Base-by-base conservation (phyloP, 2,329 filamentous ascomycete genomes). In the Davidsoniella eucalypti region DNA sequence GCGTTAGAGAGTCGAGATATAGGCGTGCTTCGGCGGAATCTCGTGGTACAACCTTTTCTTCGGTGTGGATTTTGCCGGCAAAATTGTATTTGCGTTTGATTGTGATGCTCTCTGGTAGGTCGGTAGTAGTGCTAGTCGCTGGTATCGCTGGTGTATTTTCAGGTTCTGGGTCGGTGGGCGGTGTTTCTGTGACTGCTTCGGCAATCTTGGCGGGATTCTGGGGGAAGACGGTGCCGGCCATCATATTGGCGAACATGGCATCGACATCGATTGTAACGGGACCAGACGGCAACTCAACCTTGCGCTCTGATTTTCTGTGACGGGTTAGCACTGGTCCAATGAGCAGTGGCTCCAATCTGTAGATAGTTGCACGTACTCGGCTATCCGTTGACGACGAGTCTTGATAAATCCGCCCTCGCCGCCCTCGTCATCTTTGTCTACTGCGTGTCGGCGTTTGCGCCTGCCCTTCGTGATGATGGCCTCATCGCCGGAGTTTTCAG, bases 81-180 rank as follows among this genome's bases (percentile, higher is more conserved):
- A 87, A 87, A 57, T 81, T 82, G 64, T 84, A 86, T 12, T 76
- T 80, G 26, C 80, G 77, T 57, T 79, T 82, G 54, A 87, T 81
- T 54, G 72, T 73, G 57, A 86, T 69, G 65, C 69, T 70, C 4
- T 65, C 61, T 2, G 64, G 56, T 4, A 61, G 44, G 1, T 63
- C 61, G 23, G 23, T 18, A 4, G 14, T 12, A 9, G 29, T 18
- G 29, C 12, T 33, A 12, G 29, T 33, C 21, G 26, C 17, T 2
- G 44, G 25, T 14, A 23, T 33, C 9, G 17, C 10, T 3, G 44
- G 3, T 18, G 14, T 25, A 25, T 23, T 21, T 23, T 39, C 6
- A 1, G 46, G 9, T n/a, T 25, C 33, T n/a, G 56, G 50, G 12
- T 50, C 51, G 16, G 43, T 26, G 9, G 44, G 25, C 5, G 51